A percentile compares a stretch with the other conserved stretches of the same genome.
phyloP scores from a whole-genome alignment of 2,329 filamentous ascomycete species.

The Clathrospora elynae region DNA sequence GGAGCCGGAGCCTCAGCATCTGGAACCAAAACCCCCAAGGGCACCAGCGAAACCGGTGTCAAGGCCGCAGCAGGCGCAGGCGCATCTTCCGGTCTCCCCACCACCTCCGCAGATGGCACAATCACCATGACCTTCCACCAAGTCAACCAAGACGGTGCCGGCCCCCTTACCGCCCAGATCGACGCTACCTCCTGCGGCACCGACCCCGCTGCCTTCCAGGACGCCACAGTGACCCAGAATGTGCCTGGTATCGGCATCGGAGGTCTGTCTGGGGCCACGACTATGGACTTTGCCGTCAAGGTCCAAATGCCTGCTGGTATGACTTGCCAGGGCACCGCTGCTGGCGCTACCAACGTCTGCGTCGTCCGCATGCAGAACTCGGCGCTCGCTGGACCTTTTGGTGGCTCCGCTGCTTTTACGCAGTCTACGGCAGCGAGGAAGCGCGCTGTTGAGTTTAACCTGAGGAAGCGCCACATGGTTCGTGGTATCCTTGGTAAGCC shows the following conservation, averaged over 20 bases:
- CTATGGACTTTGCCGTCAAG: slow-evolving; percentile 67
- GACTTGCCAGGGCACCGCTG: slow-evolving; percentile 66
- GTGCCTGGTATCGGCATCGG: slow-evolving; percentile 63
- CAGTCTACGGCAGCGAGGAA: slow-evolving; percentile 64
- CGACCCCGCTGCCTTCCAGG: slow-evolving; percentile 64
- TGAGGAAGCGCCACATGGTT: slow-evolving; percentile 46
- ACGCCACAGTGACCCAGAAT: slow-evolving; percentile 63
- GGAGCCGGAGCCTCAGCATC: slow-evolving; percentile 41
- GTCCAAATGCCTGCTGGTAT: slow-evolving; percentile 70
- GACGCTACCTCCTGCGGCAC: slow-evolving; percentile 68
- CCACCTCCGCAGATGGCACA: slow-evolving; percentile 63
- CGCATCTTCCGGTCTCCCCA: slow-evolving; percentile 62
- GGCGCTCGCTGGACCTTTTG: slow-evolving; percentile 68
- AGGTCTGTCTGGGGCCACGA: slow-evolving; percentile 64
- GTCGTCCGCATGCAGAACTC: slow-evolving; percentile 67
- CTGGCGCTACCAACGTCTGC: slow-evolving; percentile 66
- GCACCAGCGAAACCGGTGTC: slow-evolving; percentile 59
- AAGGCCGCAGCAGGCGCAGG: slow-evolving; percentile 61
- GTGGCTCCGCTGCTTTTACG: slow-evolving; percentile 69
- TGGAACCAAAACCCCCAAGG: slow-evolving; percentile 56
- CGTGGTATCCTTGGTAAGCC: slow-evolving; percentile 44
- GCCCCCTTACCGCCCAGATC: slow-evolving; percentile 64
- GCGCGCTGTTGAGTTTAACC: slow-evolving; percentile 63
- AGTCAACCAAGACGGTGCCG: slow-evolving; percentile 73
- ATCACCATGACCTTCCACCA: slow-evolving; percentile 70